Conservation (phyloP, 164 flowering plant species). For the Santalum album region DNA sequence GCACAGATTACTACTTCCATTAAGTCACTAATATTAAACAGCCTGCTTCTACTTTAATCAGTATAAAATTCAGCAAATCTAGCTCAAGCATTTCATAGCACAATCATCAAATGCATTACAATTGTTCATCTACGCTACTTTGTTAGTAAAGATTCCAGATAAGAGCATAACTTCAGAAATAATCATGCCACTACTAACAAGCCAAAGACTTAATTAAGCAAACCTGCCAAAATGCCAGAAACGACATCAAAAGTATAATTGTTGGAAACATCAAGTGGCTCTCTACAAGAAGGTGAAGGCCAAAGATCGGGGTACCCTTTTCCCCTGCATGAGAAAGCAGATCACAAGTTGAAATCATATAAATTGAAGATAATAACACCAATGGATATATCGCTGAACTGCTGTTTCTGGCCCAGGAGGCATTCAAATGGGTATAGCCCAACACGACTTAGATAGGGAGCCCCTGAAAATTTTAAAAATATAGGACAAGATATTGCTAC, state of each 20-base stretch:
- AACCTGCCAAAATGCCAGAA: slow-evolving; percentile 77
- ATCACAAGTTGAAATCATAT: slow-evolving; percentile 3
- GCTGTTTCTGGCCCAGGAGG: not conserved
- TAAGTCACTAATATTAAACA: too few species aligned
- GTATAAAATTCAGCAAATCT: too few species aligned
- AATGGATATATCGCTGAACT: not conserved
- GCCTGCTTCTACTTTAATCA: too few species aligned
- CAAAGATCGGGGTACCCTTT: slow-evolving; percentile 92
- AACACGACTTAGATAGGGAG: too few species aligned
- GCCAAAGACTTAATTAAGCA: slow-evolving; percentile 4
- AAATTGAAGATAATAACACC: not conserved
- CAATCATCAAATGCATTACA: too few species aligned
- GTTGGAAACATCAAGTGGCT: slow-evolving; percentile 92
- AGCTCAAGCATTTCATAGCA: too few species aligned
- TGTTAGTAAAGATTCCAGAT: too few species aligned
- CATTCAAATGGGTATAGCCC: not conserved
- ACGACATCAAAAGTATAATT: slow-evolving; percentile 80
- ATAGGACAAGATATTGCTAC: not conserved
- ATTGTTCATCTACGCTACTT: too few species aligned
- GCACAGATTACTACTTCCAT: too few species aligned
- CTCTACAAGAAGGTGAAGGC: slow-evolving; percentile 82
- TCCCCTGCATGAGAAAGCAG: slow-evolving; percentile 60
- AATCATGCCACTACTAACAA: not conserved
- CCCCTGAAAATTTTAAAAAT: too few species aligned
- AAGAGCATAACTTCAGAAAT: too few species aligned